A percentile compares a stretch with the other conserved stretches of the same genome.
Evolutionary conservation across 1,139 yeast genomes (phyloP).

Genomic region (Debaryomyces coudertii): DNA sequence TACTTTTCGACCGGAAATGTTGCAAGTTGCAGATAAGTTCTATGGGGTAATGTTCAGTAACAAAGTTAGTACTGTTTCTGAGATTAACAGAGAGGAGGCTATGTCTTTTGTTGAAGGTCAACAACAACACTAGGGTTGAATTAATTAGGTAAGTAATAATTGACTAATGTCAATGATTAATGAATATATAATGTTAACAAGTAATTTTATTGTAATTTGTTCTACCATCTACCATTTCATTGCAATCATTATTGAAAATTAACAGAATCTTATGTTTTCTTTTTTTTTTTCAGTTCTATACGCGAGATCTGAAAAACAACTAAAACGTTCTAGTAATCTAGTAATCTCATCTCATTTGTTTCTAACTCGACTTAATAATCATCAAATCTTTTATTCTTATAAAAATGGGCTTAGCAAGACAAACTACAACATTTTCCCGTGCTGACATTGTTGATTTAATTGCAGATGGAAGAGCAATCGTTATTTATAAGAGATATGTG

Average conservation of each 20-base stretch:
- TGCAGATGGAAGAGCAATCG: slow-evolving; percentile 68
- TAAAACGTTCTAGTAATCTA: neutral
- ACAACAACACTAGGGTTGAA: slow-evolving; percentile 18
- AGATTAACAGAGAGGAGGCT: slow-evolving; percentile 74
- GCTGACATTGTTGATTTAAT: slow-evolving; percentile 49
- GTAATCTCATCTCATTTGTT: neutral
- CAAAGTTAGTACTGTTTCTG: slow-evolving; percentile 78
- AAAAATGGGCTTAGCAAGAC: neutral
- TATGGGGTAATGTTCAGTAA: slow-evolving; percentile 86
- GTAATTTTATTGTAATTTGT: neutral
- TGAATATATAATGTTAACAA: neutral
- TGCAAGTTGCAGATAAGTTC: slow-evolving; percentile 82
- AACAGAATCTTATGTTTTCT: neutral
- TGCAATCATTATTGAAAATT: too few relatives aligned
- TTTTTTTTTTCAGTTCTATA: too few relatives aligned
- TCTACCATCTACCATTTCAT: too few relatives aligned
- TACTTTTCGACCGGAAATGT: slow-evolving; percentile 92
- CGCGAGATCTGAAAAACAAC: slow-evolving; percentile 1
- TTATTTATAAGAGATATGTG: slow-evolving; percentile 63
- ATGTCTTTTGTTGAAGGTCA: slow-evolving; percentile 78
- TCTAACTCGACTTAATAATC: neutral
- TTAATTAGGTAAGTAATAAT: neutral
- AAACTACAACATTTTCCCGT: slow-evolving; percentile 17
- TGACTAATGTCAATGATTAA: neutral
- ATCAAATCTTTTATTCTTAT: neutral